Conservation (phyloP, 768 basidiomycete genomes). For the Boletus bicolor region DNA sequence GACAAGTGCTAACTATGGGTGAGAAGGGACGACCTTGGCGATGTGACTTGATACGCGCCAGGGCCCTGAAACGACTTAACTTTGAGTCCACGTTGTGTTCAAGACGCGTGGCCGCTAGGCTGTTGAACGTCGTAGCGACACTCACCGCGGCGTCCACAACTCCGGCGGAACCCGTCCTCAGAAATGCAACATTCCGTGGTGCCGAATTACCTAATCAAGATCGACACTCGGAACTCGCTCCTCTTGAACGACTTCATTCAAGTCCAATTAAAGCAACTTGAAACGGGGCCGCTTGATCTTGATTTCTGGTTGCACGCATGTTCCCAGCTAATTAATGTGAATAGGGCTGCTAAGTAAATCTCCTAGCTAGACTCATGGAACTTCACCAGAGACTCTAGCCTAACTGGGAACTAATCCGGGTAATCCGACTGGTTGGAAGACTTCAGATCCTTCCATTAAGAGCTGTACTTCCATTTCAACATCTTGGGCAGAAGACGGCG, state of each 20-base stretch:
- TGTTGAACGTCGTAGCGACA: background rate
- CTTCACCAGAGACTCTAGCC: background rate
- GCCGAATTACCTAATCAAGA: constrained; percentile 24
- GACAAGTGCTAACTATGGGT: constrained; percentile 16
- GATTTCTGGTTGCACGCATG: background rate
- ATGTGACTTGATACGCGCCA: constrained; percentile 28
- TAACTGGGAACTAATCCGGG: background rate
- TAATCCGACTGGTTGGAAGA: background rate
- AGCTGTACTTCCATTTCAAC: constrained; percentile 15
- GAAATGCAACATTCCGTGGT: constrained; percentile 9
- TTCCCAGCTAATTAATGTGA: constrained; percentile 10
- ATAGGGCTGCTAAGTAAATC: background rate
- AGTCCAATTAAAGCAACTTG: background rate
- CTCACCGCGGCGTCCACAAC: constrained; percentile 8
- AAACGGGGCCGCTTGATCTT: constrained; percentile 2
- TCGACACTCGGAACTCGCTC: constrained; percentile 15
- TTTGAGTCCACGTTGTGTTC: constrained; percentile 20
- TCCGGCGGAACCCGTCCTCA: constrained; percentile 19
- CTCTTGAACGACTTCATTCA: background rate
- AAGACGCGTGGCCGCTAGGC: constrained; percentile 18
- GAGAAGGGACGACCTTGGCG: constrained; percentile 19
- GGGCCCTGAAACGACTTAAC: constrained; percentile 20
- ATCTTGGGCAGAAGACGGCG: constrained; percentile 9
- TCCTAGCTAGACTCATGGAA: background rate
- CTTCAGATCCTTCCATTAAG: background rate